Conservation (phyloP, 164 flowering plant genomes). For the Tetrastigma voinierianum region DNA sequence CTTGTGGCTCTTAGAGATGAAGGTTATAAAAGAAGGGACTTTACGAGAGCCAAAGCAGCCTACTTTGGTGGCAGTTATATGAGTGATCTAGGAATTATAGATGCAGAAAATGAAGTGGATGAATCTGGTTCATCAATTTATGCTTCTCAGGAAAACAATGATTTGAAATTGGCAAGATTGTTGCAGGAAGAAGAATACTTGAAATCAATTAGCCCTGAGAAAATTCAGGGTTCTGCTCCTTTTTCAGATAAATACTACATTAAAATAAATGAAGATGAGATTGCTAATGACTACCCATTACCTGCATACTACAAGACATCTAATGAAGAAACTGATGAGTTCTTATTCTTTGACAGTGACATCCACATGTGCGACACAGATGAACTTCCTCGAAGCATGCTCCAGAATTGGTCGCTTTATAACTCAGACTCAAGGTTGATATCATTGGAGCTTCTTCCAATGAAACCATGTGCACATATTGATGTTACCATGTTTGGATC, state of each 20-base stretch:
- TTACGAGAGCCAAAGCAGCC: slow-evolving; percentile 10
- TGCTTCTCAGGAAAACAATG: slow-evolving; percentile 56
- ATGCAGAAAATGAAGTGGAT: slow-evolving; percentile 18
- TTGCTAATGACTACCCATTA: slow-evolving; percentile 89
- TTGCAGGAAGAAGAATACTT: slow-evolving; percentile 80
- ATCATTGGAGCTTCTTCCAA: slow-evolving; percentile 88
- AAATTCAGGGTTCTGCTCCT: slow-evolving; percentile 25
- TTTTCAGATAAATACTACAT: slow-evolving; percentile 58
- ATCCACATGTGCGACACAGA: slow-evolving; percentile 36
- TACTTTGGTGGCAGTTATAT: slow-evolving; percentile 27
- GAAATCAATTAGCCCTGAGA: slow-evolving; percentile 62
- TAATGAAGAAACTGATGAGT: slow-evolving; percentile 74
- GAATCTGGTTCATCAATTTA: slow-evolving; percentile 4
- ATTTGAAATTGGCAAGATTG: slow-evolving; percentile 61
- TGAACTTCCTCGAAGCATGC: slow-evolving; percentile 72
- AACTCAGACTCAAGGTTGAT: slow-evolving; percentile 83
- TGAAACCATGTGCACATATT: slow-evolving; percentile 79
- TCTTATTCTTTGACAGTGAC: slow-evolving; percentile 61
- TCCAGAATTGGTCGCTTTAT: slow-evolving; percentile 92
- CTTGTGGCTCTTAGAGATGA: slow-evolving; percentile 66
- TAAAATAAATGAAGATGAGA: slow-evolving; percentile 92
- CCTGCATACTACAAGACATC: slow-evolving; percentile 76
- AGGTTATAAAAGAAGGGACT: slow-evolving; percentile 31
- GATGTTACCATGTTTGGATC: slow-evolving; percentile 91
- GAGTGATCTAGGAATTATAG: slow-evolving; percentile 19